A percentile compares a stretch with the other conserved stretches of the same genome.
Evolutionary conservation across 106 monocot genomes (phyloP).

Genomic region (Iris macrosiphon): DNA sequence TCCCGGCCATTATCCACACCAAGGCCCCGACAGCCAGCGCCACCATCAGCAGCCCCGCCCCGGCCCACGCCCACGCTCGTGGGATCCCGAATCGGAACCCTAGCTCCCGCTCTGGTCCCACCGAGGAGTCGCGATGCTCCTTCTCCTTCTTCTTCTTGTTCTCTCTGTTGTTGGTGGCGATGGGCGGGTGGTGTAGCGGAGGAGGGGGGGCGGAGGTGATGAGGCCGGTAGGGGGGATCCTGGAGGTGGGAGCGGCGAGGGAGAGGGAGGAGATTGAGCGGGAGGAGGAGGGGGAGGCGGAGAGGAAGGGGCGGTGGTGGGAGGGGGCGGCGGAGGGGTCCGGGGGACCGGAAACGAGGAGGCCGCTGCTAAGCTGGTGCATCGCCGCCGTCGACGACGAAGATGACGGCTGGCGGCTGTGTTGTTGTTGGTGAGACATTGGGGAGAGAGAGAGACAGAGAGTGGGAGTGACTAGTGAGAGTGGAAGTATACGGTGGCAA

Average conservation of each 20-base stretch:
- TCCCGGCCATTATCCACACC: slow-evolving; percentile 12
- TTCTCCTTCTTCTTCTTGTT: slow-evolving; percentile 1
- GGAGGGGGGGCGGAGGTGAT: slow-evolving; percentile 28
- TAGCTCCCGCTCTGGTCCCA: neutral
- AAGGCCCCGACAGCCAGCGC: slow-evolving; percentile 24
- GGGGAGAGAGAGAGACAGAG: too few relatives aligned
- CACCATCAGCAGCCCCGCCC: slow-evolving; percentile 6
- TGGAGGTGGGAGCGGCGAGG: slow-evolving; percentile 32
- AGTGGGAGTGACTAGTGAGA: too few relatives aligned
- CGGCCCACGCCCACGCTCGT: slow-evolving; percentile 12
- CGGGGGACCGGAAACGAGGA: slow-evolving; percentile 53
- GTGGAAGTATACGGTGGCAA: too few relatives aligned
- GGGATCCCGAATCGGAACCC: slow-evolving; percentile 15
- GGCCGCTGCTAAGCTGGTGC: slow-evolving; percentile 43
- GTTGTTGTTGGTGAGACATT: too few relatives aligned
- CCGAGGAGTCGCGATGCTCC: slow-evolving; percentile 8
- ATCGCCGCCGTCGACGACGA: too few relatives aligned
- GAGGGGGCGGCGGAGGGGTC: too few relatives aligned
- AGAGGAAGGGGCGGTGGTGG: slow-evolving; percentile 16
- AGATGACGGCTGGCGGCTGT: too few relatives aligned
- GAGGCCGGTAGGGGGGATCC: slow-evolving; percentile 37
- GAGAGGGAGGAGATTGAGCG: too few relatives aligned
- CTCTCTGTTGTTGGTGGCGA: too few relatives aligned
- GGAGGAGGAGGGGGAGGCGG: slow-evolving; percentile 1
- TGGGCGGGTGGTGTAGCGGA: neutral